Base-by-base conservation (phyloP, 257 asterid species). In the Solanum etuberosum region DNA sequence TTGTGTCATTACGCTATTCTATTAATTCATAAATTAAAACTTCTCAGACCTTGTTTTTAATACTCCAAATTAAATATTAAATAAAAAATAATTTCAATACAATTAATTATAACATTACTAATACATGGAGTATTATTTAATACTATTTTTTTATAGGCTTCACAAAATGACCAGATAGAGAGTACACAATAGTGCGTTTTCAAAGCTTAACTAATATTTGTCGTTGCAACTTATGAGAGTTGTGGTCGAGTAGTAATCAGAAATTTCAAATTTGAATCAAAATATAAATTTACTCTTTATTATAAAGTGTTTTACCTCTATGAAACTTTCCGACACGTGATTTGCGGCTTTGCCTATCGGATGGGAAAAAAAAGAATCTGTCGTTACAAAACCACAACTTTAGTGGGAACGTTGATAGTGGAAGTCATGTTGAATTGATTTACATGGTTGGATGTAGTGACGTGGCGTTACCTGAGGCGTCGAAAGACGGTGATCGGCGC, bases 401-500 rank as follows among this genome's bases (percentile, higher is more conserved):
- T 20, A 54, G 63, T 54, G 63, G 10, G 93, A 54, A 89, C 21
- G 12, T 74, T 37, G 21, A 40, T 29, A 31, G 85, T 42, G 83
- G 72, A 77, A 21, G 74, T 83, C 88, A 54, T 31, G 21, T 61
- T 38, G 63, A 67, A 76, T 65, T 67, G 59, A 51, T 83, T 35
- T 5, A 15, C 18, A 74, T 88, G 83, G 88, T 77, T 10, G 25
- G 86, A 63, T 48, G 6, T 1, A 32, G 34, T 10, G 38, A 85
- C 88, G 82, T 88, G 90, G 88, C 84, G 16, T 8, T 68, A 16
- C 31, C 65, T 20, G 65, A 57, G 65, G 65, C 65, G 65, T 20
- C 25, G 1, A 59, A 85, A 85, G 34, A 25, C 31, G 63, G 57
- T 34, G 86, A 88, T 88, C 48, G 86, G 88, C 59, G 90, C 84